phyloP scores from a whole-genome alignment of 495 filamentous ascomycete species.

The Xanthoparmelia taractica region DNA sequence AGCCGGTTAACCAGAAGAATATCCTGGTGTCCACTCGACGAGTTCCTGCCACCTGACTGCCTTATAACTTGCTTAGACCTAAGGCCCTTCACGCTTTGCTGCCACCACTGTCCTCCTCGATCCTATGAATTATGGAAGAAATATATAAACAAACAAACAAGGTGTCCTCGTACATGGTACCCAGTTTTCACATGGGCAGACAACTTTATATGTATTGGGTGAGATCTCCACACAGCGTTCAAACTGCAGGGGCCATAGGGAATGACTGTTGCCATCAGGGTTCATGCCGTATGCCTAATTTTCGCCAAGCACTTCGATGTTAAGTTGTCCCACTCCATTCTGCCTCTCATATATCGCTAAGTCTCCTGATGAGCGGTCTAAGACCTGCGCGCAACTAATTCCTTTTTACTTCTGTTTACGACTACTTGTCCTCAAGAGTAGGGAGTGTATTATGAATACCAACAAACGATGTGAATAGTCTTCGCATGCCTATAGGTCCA shows the following conservation, averaged over 20 bases:
- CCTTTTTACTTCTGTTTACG: background rate
- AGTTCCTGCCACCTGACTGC: background rate
- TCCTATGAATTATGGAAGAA: background rate
- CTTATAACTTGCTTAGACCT: background rate
- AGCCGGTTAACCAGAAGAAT: background rate
- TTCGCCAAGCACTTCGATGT: background rate
- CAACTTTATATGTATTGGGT: background rate
- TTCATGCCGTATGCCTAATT: background rate
- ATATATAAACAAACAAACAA: background rate
- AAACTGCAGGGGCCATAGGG: background rate
- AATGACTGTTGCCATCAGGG: background rate
- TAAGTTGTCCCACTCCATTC: background rate
- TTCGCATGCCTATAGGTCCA: background rate
- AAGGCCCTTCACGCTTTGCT: background rate
- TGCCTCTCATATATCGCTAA: background rate
- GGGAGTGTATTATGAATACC: background rate
- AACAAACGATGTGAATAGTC: background rate
- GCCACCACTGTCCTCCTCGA: background rate
- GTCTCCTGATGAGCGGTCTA: background rate
- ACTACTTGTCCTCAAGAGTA: background rate
- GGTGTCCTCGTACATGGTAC: background rate
- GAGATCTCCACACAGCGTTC: background rate
- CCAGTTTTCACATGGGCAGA: background rate
- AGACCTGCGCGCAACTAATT: background rate
- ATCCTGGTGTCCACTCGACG: background rate